Evolutionary conservation across 768 basidiomycete genomes (phyloP).

Genomic region (Suillus decipiens): DNA sequence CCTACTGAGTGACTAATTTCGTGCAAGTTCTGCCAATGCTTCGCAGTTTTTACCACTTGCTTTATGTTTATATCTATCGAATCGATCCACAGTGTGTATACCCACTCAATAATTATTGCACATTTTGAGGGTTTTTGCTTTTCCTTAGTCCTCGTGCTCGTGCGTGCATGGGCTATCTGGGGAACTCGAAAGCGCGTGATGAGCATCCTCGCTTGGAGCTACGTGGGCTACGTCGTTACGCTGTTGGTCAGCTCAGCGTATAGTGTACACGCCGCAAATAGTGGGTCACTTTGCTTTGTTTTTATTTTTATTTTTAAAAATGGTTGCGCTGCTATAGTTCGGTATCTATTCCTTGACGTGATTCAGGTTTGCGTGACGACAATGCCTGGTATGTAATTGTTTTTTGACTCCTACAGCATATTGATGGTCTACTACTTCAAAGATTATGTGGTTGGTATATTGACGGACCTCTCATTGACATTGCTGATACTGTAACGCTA

Average conservation of each 20-base stretch:
- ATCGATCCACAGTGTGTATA: conserved; percentile 12
- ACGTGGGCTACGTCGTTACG: conserved; percentile 1
- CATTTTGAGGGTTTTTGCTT: background rate
- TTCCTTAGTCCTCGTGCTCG: conserved; percentile 11
- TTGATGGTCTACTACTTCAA: background rate
- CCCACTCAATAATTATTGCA: background rate
- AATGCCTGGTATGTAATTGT: conserved; percentile 10
- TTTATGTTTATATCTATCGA: conserved; percentile 7
- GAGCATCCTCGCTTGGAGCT: background rate
- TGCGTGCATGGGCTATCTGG: conserved; percentile 16
- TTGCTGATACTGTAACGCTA: background rate
- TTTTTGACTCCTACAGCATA: background rate
- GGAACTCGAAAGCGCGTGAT: background rate
- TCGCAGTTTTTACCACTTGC: conserved; percentile 1
- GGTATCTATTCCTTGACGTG: background rate
- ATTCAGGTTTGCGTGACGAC: conserved; percentile 1
- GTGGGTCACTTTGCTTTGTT: conserved; percentile 1
- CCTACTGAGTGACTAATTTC: background rate
- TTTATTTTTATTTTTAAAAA: background rate
- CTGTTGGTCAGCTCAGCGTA: background rate
- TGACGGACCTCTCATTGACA: background rate
- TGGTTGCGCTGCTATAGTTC: background rate
- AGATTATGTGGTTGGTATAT: background rate
- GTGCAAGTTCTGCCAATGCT: conserved; percentile 4
- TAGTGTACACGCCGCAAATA: background rate